Evolutionary conservation across 305 asterid genomes (phyloP), one percentile per base, ranked within the genome.

Genomic region (Stenogyne calaminthoides): DNA sequence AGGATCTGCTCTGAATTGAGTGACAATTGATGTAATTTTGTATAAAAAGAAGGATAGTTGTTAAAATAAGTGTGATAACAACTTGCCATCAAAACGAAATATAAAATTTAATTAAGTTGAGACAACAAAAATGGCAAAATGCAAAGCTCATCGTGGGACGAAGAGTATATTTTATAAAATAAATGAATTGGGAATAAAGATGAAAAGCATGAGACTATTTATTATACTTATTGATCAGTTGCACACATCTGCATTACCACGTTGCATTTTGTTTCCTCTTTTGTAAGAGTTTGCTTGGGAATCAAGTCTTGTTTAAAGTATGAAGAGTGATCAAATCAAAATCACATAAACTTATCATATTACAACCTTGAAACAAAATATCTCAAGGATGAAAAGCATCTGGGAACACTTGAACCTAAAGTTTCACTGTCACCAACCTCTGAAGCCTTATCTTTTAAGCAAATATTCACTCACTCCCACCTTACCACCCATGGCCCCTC

Each of bases 401-500:
- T 69, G 76, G 61, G 77, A 72, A 89, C 83, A 73, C 97, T 88
- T 93, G 89, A 83, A 84, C 76, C 73, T 81, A 76, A 93, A 89
- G 95, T 72, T 81, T 91, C 92, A 83, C 84, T 64, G 81, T 82
- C 86, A 82, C 86, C 89, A 82, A 89, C 93, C 88, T 65, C 70
- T 65, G 80, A 68, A 84, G 54, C 82, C 98, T 91, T 91, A 67
- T 91, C 98, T 93, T 91, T 81, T 77, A 93, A 93, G 98, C 92
- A 89, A 92, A 84, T 78, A 83, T 81, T 79, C 86, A 82, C 82
- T 79, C 86, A 82, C 82, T 79, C 84, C 85, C 85, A 84, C 86
- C 90, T 77, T 79, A 73, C 60, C 81, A 73, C 10, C 27, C 46
- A 60, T 64, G 78, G 76, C 69, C 85, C 79, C 79, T 67, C 84